Percentiles rank a stretch among this genome's conserved stretches.
Conservation (phyloP, 345 rosid genomes). For the Brassica juncea region DNA sequence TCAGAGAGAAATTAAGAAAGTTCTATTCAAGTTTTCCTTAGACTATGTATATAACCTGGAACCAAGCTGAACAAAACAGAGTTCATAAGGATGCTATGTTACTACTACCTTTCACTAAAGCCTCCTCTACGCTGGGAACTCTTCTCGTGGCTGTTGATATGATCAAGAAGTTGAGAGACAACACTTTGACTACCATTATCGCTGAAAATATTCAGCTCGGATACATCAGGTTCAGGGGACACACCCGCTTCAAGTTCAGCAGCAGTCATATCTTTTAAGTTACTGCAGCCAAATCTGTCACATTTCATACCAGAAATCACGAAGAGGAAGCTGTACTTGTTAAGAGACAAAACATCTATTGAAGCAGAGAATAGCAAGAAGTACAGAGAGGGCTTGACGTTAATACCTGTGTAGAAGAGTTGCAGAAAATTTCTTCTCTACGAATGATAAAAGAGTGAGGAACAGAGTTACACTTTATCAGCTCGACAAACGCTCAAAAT, state of each 20-base stretch:
- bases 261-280: constrained; percentile 48
- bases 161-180: constrained; percentile 45
- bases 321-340: background rate
- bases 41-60: background rate
- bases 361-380: background rate
- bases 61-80: constrained; percentile 1
- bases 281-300: constrained; percentile 35
- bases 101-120: constrained; percentile 57
- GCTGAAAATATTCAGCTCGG: constrained; percentile 34
- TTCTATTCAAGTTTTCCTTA: background rate
- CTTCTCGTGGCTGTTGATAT: constrained; percentile 46
- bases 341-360: background rate
- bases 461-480: constrained; percentile 20
- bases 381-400: background rate
- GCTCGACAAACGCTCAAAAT: background rate
- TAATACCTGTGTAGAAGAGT: constrained; percentile 20
- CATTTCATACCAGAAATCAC: background rate
- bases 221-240: constrained; percentile 42
- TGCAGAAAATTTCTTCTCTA: background rate
- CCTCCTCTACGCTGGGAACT: constrained; percentile 50
- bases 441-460: background rate
- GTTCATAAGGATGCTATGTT: background rate
- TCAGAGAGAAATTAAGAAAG: background rate
- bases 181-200: constrained; percentile 40
- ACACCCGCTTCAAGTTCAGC: constrained; percentile 48